Evolutionary conservation across 768 basidiomycete genomes (phyloP).

Genomic region (Mycena amicta): DNA sequence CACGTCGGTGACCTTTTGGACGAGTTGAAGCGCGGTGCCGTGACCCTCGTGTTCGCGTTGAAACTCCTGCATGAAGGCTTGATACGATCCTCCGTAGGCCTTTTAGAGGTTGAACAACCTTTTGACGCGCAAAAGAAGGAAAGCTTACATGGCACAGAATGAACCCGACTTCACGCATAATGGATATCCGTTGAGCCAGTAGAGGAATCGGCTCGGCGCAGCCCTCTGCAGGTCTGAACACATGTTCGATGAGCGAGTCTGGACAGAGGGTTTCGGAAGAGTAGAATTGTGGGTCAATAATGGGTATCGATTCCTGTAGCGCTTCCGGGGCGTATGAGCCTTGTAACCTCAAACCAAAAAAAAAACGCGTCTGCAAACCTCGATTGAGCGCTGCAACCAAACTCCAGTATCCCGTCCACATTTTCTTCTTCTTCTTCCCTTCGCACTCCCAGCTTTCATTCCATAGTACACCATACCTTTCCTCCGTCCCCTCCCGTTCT

Average conservation of each 20-base stretch:
- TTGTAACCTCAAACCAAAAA: too few species aligned
- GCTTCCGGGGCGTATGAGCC: slow-evolving; percentile 45
- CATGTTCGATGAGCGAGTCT: slow-evolving; percentile 63
- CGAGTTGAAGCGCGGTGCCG: slow-evolving; percentile 74
- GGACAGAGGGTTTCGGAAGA: slow-evolving; percentile 70
- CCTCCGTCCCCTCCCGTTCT: slow-evolving; percentile 55
- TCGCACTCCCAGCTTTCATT: slow-evolving; percentile 61
- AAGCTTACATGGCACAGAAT: slow-evolving; percentile 71
- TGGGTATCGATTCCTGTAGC: slow-evolving; percentile 71
- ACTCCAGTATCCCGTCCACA: slow-evolving; percentile 88
- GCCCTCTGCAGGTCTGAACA: slow-evolving; percentile 65
- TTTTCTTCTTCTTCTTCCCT: slow-evolving; percentile 36
- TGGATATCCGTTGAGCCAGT: slow-evolving; percentile 65
- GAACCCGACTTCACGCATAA: slow-evolving; percentile 78
- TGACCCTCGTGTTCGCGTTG: slow-evolving; percentile 50
- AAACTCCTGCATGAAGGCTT: slow-evolving; percentile 65
- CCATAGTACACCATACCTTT: slow-evolving; percentile 82
- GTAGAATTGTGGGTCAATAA: slow-evolving; percentile 81
- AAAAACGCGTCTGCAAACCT: slow-evolving; percentile 47
- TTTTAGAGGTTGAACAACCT: slow-evolving; percentile 30
- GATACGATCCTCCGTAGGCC: slow-evolving; percentile 73
- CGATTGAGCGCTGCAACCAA: slow-evolving; percentile 81
- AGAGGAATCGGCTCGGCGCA: slow-evolving; percentile 71
- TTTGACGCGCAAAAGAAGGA: too few species aligned
- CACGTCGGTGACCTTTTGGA: slow-evolving; percentile 64